Base-by-base conservation (phyloP, 805 yeast species). In the Kodamaea hsintzibuensis region DNA sequence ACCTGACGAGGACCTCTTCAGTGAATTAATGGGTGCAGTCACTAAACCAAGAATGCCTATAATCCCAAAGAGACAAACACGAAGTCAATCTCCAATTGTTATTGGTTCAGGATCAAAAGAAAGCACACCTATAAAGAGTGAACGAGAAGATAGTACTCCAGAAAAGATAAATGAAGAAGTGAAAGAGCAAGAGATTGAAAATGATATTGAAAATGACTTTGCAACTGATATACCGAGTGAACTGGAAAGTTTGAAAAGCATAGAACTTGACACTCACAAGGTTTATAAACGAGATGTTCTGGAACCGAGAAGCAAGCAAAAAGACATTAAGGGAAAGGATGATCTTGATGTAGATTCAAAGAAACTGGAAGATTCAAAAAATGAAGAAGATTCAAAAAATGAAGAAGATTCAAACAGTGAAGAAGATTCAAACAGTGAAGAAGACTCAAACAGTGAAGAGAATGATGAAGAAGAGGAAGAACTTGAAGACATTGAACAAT, bases 1-100 rank as follows among this genome's bases (percentile, higher is more conserved):
- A 12, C 67, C 68, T 2, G 69, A 63, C 47, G 58, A 55, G 10
- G 61, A 59, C 37, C 56, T 64, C 25, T 56, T 54, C 17, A 53
- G 51, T 33, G 60, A 56, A 44, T 53, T 58, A 12, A 49, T 55
- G 55, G 59, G 56, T 14, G 61, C 43, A 10, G 48, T 33, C 17
- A 16, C 48, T 10, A 45, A 30, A 45, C 27, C 35, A n/a, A 25
- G 16, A 45, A 45, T 27, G 48, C 14, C n/a, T 30, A 30, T 45
- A n/a, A 45, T 45, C 16, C 48, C 48, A n/a, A 35, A 38, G 2
- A 45, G 19, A 13, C 19, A 45, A 17, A 45, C 48, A n/a, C 18
- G 35, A n/a, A 45, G 48, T 16, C 48, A 19, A 22, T 27, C 48
- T 5, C 48, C 48, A 25, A 33, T 27, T 9, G 30, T 33, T 17